Conservation (phyloP, 768 basidiomycete genomes). For the Pulveroboletus sp. region DNA sequence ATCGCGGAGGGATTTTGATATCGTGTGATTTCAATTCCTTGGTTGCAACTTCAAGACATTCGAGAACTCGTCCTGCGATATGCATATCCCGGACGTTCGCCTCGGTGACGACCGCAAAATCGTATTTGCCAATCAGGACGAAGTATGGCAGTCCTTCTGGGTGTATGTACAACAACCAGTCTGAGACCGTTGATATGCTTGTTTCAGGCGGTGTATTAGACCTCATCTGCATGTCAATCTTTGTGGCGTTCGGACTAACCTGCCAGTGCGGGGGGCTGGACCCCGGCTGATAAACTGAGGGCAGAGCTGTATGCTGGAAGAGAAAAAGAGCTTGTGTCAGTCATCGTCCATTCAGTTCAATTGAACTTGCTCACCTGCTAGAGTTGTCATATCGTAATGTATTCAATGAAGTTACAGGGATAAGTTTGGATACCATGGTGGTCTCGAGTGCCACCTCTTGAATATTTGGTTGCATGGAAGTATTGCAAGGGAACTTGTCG, state of each 20-base stretch:
- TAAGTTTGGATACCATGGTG: not conserved
- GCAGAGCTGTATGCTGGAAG: slow-evolving; percentile 12
- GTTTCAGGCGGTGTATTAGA: slow-evolving; percentile 1
- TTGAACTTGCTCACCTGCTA: not conserved
- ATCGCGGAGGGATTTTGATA: slow-evolving; percentile 32
- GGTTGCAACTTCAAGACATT: slow-evolving; percentile 37
- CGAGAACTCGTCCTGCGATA: slow-evolving; percentile 33
- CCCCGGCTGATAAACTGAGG: slow-evolving; percentile 10
- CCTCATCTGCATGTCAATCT: not conserved
- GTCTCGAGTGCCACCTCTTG: too few relatives aligned
- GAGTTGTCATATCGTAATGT: slow-evolving; percentile 12
- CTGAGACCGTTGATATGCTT: not conserved
- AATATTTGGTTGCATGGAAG: too few relatives aligned
- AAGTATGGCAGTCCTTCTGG: slow-evolving; percentile 64
- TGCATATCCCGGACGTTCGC: slow-evolving; percentile 43
- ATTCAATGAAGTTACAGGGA: slow-evolving; percentile 15
- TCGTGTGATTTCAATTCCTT: slow-evolving; percentile 27
- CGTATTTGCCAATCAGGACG: slow-evolving; percentile 8
- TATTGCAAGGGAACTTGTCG: too few relatives aligned
- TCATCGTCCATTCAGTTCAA: too few relatives aligned
- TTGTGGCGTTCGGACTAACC: not conserved
- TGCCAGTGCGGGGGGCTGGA: not conserved
- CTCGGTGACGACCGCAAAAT: slow-evolving; percentile 51
- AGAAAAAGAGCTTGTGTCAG: too few relatives aligned
- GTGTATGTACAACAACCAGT: slow-evolving; percentile 48